Percentiles rank a stretch among this genome's conserved stretches.
These are phyloP conservation scores for Fusarium sp. DNA, from an alignment of 2,329 filamentous ascomycete species.

Conservation along the genomic window DNA sequence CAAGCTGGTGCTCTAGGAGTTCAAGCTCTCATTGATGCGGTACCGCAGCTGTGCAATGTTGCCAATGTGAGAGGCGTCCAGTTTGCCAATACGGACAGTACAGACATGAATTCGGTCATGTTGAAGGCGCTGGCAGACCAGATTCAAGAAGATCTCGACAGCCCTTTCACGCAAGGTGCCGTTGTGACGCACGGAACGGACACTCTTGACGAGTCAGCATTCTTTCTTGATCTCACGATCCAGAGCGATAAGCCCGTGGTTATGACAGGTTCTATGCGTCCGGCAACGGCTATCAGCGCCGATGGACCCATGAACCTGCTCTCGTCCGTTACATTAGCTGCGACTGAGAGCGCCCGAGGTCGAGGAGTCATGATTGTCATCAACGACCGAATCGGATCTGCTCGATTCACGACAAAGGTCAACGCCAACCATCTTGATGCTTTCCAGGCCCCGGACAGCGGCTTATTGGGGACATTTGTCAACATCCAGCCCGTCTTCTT, in stretches of 20 bases:
- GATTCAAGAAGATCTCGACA: conserved; percentile 65
- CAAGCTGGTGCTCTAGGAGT: conserved; percentile 62
- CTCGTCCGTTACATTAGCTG: conserved; percentile 71
- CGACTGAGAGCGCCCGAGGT: conserved; percentile 59
- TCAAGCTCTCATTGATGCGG: conserved; percentile 66
- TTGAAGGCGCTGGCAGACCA: conserved; percentile 63
- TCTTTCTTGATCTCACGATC: conserved; percentile 73
- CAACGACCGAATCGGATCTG: conserved; percentile 72
- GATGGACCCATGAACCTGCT: conserved; percentile 76
- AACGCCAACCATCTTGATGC: conserved; percentile 75
- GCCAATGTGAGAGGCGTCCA: conserved; percentile 69
- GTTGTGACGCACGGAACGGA: conserved; percentile 78
- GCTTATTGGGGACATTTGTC: conserved; percentile 71
- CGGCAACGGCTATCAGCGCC: conserved; percentile 73
- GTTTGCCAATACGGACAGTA: conserved; percentile 65
- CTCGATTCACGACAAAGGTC: conserved; percentile 73
- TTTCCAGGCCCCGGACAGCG: conserved; percentile 71
- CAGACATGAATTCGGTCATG: conserved; percentile 64
- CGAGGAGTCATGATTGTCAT: conserved; percentile 73
- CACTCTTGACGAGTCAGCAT: conserved; percentile 74
- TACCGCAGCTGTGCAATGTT: conserved; percentile 68
- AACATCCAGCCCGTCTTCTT: conserved; percentile 73
- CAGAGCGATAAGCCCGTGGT: conserved; percentile 72
- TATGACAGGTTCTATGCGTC: conserved; percentile 74
- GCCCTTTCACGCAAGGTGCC: conserved; percentile 61